Evolutionary conservation across 2,329 filamentous ascomycete species (phyloP).

Genomic region (Microcyclospora pomicola): DNA sequence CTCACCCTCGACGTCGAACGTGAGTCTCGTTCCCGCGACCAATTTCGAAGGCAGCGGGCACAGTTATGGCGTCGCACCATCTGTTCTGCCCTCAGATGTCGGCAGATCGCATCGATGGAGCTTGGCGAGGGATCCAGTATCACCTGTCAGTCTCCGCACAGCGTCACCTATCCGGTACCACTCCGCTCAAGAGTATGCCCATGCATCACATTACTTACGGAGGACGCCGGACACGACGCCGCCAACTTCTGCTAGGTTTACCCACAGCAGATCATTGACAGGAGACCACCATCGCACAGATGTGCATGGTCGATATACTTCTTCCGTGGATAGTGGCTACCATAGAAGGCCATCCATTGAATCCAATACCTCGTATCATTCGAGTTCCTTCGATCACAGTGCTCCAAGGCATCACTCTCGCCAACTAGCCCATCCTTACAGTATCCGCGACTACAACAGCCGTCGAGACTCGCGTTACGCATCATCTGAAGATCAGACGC

Average conservation of each 20-base stretch:
- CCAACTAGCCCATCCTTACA: not conserved
- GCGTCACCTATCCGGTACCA: not conserved
- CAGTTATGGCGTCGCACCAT: not conserved
- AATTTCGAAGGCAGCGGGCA: conserved; percentile 2
- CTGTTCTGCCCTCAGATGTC: not conserved
- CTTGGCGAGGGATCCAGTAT: not conserved
- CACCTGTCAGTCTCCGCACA: conserved; percentile 1
- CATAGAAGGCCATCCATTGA: not conserved
- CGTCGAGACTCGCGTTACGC: conserved; percentile 3
- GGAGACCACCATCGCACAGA: no score
- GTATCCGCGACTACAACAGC: not conserved
- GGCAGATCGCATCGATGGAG: not conserved
- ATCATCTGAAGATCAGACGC: conserved; percentile 1
- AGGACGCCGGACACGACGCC: no score
- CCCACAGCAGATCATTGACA: no score
- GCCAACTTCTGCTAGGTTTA: no score
- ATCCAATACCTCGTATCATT: not conserved
- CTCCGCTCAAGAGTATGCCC: no score
- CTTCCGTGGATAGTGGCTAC: no score
- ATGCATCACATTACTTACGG: no score
- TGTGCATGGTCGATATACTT: no score
- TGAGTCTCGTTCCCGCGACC: conserved; percentile 6
- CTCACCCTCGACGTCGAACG: conserved; percentile 3
- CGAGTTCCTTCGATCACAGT: not conserved
- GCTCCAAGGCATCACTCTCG: not conserved